Conservation (phyloP, 306 rosid species). For the Pyrus bretschneideri region DNA sequence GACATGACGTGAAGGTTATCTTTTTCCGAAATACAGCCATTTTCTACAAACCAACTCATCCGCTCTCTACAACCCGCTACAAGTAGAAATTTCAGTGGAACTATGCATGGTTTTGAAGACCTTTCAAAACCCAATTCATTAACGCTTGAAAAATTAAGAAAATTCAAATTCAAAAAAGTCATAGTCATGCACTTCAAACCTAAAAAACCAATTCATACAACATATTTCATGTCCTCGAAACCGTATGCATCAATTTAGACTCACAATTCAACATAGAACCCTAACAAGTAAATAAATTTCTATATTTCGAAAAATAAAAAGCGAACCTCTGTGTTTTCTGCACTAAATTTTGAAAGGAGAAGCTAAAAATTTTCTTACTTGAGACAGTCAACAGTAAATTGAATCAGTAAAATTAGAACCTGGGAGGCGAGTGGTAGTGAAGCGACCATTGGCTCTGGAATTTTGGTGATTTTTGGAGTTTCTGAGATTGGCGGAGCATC, state of each 20-base stretch:
- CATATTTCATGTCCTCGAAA: not conserved
- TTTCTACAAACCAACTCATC: not conserved
- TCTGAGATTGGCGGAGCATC: constrained; percentile 18
- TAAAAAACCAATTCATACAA: not conserved
- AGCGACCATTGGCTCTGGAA: not conserved
- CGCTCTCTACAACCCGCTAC: not conserved
- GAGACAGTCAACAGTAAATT: not conserved
- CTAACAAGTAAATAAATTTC: not conserved
- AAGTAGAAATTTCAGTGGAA: not conserved
- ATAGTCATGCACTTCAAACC: not conserved
- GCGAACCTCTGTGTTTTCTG: not conserved
- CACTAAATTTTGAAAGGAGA: not conserved
- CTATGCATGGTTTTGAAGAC: not conserved
- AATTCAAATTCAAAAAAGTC: not conserved
- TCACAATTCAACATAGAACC: not conserved
- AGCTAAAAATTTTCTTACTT: not conserved
- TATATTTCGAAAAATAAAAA: not conserved
- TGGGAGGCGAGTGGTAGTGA: not conserved
- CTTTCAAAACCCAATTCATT: not conserved
- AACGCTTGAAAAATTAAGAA: not conserved
- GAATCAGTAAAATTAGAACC: not conserved
- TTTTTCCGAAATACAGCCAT: not conserved
- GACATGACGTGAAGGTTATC: not conserved
- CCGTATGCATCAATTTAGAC: not conserved
- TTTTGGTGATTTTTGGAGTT: not conserved